phyloP scores from a whole-genome alignment of 2,329 filamentous ascomycete species.

The Cladobotryum protrusum region DNA sequence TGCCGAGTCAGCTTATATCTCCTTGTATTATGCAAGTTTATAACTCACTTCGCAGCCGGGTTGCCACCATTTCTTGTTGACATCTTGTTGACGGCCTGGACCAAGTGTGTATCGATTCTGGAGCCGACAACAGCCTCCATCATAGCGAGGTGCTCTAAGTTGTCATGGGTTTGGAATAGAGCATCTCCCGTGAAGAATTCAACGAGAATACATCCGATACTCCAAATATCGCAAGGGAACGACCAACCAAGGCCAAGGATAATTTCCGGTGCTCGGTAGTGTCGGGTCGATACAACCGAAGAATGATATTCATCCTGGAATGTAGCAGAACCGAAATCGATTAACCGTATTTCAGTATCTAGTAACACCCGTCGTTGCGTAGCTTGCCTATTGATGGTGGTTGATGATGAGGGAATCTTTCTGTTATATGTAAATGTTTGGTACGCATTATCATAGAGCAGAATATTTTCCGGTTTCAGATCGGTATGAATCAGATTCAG shows the following conservation, averaged over 20 bases:
- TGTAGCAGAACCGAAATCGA: constrained; percentile 66
- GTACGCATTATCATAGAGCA: constrained; percentile 58
- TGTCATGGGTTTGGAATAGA: constrained; percentile 66
- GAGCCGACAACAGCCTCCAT: constrained; percentile 62
- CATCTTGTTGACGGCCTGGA: constrained; percentile 45
- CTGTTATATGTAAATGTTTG: constrained; percentile 67
- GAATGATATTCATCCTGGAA: constrained; percentile 70
- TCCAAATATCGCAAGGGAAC: constrained; percentile 68
- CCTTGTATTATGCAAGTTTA: neutral
- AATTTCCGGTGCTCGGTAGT: constrained; percentile 65
- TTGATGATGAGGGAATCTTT: constrained; percentile 61
- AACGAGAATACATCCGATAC: constrained; percentile 65
- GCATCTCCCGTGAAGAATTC: constrained; percentile 68
- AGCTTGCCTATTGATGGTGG: constrained; percentile 53
- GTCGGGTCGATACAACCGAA: constrained; percentile 63
- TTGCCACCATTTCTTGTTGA: constrained; percentile 51
- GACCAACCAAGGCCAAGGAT: constrained; percentile 67
- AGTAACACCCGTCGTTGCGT: constrained; percentile 58
- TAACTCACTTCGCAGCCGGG: constrained; percentile 56
- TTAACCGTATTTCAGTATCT: constrained; percentile 63
- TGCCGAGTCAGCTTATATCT: neutral
- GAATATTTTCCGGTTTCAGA: constrained; percentile 64
- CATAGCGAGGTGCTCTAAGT: constrained; percentile 68
- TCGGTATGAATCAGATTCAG: constrained; percentile 94
- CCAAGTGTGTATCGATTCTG: constrained; percentile 53